phyloP scores from a whole-genome alignment of 2,329 filamentous ascomycete genomes.

The Zymoseptoria brevis region DNA sequence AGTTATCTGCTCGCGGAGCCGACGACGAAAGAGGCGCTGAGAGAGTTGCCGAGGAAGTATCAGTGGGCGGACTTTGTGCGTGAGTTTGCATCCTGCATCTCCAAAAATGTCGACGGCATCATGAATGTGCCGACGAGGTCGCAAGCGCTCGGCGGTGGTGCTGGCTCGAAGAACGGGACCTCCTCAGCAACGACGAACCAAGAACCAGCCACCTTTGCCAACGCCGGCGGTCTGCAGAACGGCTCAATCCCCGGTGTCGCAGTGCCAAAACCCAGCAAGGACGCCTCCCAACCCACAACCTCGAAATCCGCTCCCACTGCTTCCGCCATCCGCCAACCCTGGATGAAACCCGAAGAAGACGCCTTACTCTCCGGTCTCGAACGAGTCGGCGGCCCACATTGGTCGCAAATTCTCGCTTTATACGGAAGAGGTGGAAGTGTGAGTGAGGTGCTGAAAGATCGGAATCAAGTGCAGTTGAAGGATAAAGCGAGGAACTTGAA shows the following conservation, averaged over 20 bases:
- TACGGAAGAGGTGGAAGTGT: constrained; percentile 74
- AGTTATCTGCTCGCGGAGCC: constrained; percentile 49
- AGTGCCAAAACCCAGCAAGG: background rate
- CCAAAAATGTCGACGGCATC: constrained; percentile 47
- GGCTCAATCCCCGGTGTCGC: background rate
- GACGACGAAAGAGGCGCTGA: constrained; percentile 34
- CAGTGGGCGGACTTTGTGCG: constrained; percentile 57
- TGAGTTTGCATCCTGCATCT: constrained; percentile 51
- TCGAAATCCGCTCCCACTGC: constrained; percentile 14
- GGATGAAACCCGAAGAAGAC: constrained; percentile 84
- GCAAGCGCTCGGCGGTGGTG: constrained; percentile 11
- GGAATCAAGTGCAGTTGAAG: constrained; percentile 85
- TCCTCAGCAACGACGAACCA: background rate
- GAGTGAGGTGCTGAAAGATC: constrained; percentile 75
- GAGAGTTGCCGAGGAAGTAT: constrained; percentile 50
- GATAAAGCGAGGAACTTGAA: constrained; percentile 88
- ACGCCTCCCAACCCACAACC: background rate
- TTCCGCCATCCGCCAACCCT: constrained; percentile 54
- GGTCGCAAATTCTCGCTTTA: constrained; percentile 81
- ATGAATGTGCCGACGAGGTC: constrained; percentile 26
- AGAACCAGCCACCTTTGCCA: background rate
- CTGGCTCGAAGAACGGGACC: background rate
- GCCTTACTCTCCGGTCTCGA: constrained; percentile 83
- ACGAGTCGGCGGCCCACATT: constrained; percentile 82
- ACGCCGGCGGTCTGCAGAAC: background rate